Base-by-base conservation (phyloP, 345 rosid genomes). In the Adansonia digitata region DNA sequence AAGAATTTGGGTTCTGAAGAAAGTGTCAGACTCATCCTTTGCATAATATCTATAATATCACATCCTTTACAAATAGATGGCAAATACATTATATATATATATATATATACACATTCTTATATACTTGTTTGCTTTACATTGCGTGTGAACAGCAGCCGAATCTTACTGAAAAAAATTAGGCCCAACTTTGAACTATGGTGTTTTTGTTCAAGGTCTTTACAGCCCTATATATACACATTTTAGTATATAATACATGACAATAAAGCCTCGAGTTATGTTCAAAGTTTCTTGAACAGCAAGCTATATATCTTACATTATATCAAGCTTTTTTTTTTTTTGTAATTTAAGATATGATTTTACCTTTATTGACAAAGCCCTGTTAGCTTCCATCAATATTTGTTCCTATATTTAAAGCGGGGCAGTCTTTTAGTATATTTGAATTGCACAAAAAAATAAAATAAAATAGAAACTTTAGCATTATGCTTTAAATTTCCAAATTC, bases 321-420 rank as follows among this genome's bases (percentile, higher is more conserved):
- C n/a, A n/a, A n/a, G n/a, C n/a, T n/a, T n/a, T n/a, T n/a, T n/a
- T 15, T 39, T 20, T 14, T 7, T 68, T 46, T 27, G n/a, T 11
- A 63, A 39, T 37, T n/a, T 18, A 9, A 70, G 60, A 59, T 10
- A 53, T 1, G 43, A 24, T 34, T 24, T 66, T 85, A 95, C 98
- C 98, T 91, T 95, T 17, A 91, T 78, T 73, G 93, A 75, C 81
- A 95, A 79, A 76, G 94, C 88, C 75, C 98, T 87, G 72, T 95
- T 95, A 49, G 99, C 86, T 82, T 95, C 98, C 64, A 93, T 84
- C 79, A 95, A 71, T 78, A 89, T 60, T 35, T 93, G 94, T 74
- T 91, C 99, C 96, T 91, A 87, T 14, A 56, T 26, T 55, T 75
- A 57, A 74, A 71, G 18, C 57, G 56, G 27, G 24, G 2, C 4